Evolutionary conservation across 225 moss, liverwort and hornwort genomes (phyloP).

Genomic region (Physcomitrium patens): DNA sequence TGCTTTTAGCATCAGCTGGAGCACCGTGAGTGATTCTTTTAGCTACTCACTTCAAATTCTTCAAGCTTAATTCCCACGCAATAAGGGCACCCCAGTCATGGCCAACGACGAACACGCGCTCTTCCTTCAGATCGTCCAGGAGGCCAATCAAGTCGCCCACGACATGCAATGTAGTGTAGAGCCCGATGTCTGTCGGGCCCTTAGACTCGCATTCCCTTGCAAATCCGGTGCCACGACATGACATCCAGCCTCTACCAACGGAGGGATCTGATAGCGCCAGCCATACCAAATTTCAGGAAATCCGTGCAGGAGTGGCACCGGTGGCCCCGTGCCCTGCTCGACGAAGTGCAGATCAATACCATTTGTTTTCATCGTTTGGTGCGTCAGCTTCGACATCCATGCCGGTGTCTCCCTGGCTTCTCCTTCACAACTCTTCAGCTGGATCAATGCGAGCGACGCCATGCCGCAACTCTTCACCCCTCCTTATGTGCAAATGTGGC

Average conservation of each 20-base stretch:
- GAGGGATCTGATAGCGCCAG: conserved; percentile 75
- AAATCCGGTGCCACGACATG: conserved; percentile 81
- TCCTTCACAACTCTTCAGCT: too few relatives aligned
- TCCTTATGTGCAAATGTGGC: too few relatives aligned
- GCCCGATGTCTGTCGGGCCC: conserved; percentile 45
- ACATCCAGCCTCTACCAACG: conserved; percentile 67
- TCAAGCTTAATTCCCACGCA: conserved; percentile 62
- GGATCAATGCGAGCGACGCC: too few relatives aligned
- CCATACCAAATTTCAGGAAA: conserved; percentile 83
- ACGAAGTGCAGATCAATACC: conserved; percentile 77
- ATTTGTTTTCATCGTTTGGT: conserved; percentile 64
- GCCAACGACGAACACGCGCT: conserved; percentile 70
- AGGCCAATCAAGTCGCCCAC: conserved; percentile 69
- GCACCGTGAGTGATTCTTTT: too few relatives aligned
- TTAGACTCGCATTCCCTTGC: conserved; percentile 71
- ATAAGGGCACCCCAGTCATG: conserved; percentile 83
- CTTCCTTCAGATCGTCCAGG: conserved; percentile 60
- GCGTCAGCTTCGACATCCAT: conserved; percentile 36
- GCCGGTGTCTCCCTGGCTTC: too few relatives aligned
- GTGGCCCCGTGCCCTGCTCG: conserved; percentile 71
- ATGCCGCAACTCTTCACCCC: too few relatives aligned
- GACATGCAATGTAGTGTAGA: conserved; percentile 58
- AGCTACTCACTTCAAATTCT: too few relatives aligned
- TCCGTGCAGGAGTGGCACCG: conserved; percentile 77
- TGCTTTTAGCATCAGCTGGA: too few relatives aligned